These are phyloP conservation scores for Puccinellia tenuiflora DNA, from an alignment of 176 grass and related monocot species.

Conservation along the genomic window DNA sequence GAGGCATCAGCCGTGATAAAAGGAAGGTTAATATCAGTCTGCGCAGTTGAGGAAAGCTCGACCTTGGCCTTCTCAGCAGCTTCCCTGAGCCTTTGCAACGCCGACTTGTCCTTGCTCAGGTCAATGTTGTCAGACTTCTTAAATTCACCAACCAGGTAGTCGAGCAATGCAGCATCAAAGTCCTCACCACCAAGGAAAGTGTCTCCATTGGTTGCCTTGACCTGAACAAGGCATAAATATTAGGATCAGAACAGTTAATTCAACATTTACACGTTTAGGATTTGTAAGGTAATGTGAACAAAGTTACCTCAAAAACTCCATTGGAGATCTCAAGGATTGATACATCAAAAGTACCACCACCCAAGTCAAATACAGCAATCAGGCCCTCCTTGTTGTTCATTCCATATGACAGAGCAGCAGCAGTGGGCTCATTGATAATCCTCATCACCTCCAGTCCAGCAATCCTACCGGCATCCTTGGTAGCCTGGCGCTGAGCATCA, in stretches of 20 bases:
- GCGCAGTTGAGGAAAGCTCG: slow-evolving; percentile 86
- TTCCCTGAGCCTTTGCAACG: slow-evolving; percentile 94
- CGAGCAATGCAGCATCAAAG: slow-evolving; percentile 76
- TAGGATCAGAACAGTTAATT: slow-evolving; percentile 3
- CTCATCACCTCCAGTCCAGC: slow-evolving; percentile 87
- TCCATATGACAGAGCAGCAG: slow-evolving; percentile 93
- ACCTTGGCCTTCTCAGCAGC: slow-evolving; percentile 97
- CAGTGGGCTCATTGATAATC: slow-evolving; percentile 98
- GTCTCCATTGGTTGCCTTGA: slow-evolving; percentile 97
- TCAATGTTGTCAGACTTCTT: slow-evolving; percentile 91
- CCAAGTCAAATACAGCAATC: slow-evolving; percentile 97
- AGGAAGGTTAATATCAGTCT: slow-evolving; percentile 93
- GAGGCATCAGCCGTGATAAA: slow-evolving; percentile 92
- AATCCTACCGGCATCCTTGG: slow-evolving; percentile 92
- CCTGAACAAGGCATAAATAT: slow-evolving; percentile 37
- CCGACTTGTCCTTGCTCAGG: slow-evolving; percentile 75
- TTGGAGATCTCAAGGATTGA: slow-evolving; percentile 94
- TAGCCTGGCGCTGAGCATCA: slow-evolving; percentile 89
- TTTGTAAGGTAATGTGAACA: not conserved
- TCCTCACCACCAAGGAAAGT: slow-evolving; percentile 99
- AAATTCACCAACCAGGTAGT: slow-evolving; percentile 88
- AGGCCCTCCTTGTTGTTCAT: slow-evolving; percentile 99
- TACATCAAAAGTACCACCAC: slow-evolving; percentile 98
- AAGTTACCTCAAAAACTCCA: slow-evolving; percentile 95
- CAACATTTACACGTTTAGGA: not conserved